A percentile compares a stretch with the other conserved stretches of the same genome.
phyloP scores from a whole-genome alignment of 2,329 filamentous ascomycete genomes.

The Metarhizium humberi region DNA sequence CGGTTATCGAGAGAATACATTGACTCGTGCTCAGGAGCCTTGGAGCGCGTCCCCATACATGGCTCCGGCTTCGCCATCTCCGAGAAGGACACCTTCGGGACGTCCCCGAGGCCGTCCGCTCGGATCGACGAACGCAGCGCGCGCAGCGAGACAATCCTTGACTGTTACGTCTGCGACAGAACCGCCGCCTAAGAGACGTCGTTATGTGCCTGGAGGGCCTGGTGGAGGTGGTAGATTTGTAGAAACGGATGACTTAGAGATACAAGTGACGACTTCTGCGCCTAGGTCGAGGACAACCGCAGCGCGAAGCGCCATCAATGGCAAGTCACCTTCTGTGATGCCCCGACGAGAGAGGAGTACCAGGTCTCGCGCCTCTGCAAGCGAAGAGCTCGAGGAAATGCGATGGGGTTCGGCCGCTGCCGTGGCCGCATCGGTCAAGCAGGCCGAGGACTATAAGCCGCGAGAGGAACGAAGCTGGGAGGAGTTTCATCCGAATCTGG shows the following conservation, averaged over 20 bases:
- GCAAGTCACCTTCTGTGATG: conserved; percentile 30
- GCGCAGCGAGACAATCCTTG: conserved; percentile 27
- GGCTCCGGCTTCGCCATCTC: conserved; percentile 27
- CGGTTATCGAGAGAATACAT: background rate
- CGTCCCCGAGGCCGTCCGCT: conserved; percentile 39
- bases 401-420: conserved; percentile 83
- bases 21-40: background rate
- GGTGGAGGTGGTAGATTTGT: conserved; percentile 80
- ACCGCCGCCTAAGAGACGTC: conserved; percentile 59
- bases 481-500: conserved; percentile 91
- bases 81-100: conserved; percentile 31
- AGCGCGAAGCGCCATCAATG: conserved; percentile 34
- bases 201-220: conserved; percentile 79
- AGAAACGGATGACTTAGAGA: conserved; percentile 59
- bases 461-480: conserved; percentile 95
- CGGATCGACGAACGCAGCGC: conserved; percentile 31
- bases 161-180: conserved; percentile 34
- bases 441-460: conserved; percentile 94
- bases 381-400: conserved; percentile 48
- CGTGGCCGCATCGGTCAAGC: conserved; percentile 76
- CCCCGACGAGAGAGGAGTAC: conserved; percentile 49
- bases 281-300: conserved; percentile 32
- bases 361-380: conserved; percentile 42
- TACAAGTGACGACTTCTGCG: conserved; percentile 30
- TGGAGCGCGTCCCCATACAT: conserved; percentile 11